A percentile compares a stretch with the other conserved stretches of the same genome.
phyloP scores from a whole-genome alignment of 2,329 filamentous ascomycete genomes.

The Pseudogymnoascus sp. region DNA sequence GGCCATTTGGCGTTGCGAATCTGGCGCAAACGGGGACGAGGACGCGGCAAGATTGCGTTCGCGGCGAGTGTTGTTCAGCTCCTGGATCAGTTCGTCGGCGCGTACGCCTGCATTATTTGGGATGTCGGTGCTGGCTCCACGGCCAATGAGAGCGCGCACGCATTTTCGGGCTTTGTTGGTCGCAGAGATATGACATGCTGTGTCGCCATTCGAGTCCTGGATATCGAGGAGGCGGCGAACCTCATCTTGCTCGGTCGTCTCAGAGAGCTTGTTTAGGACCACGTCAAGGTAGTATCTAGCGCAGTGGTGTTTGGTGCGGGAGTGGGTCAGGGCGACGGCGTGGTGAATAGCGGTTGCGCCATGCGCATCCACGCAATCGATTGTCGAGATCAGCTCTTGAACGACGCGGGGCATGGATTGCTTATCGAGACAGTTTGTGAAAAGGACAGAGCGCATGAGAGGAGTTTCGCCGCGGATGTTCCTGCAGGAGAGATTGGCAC shows the following conservation, averaged over 20 bases:
- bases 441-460: slow-evolving; percentile 87
- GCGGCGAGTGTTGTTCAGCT: slow-evolving; percentile 59
- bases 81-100: slow-evolving; percentile 75
- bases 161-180: slow-evolving; percentile 84
- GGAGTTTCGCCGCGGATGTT: slow-evolving; percentile 78
- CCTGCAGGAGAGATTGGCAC: slow-evolving; percentile 64
- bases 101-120: slow-evolving; percentile 74
- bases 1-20: slow-evolving; percentile 47
- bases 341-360: slow-evolving; percentile 91
- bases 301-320: slow-evolving; percentile 74
- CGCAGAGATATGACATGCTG: slow-evolving; percentile 67
- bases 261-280: slow-evolving; percentile 77
- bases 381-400: slow-evolving; percentile 73
- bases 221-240: slow-evolving; percentile 73
- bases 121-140: slow-evolving; percentile 77
- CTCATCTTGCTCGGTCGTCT: slow-evolving; percentile 66
- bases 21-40: slow-evolving; percentile 62
- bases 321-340: slow-evolving; percentile 80
- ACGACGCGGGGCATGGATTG: slow-evolving; percentile 80
- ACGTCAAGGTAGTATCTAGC: slow-evolving; percentile 91
- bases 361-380: slow-evolving; percentile 70
- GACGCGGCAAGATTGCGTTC: slow-evolving; percentile 60
- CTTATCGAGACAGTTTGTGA: slow-evolving; percentile 95
- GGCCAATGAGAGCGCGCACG: slow-evolving; percentile 68
- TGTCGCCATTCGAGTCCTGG: slow-evolving; percentile 83